Evolutionary conservation across 1,139 yeast species (phyloP).

Genomic region (Trichomonascaceae sp.): DNA sequence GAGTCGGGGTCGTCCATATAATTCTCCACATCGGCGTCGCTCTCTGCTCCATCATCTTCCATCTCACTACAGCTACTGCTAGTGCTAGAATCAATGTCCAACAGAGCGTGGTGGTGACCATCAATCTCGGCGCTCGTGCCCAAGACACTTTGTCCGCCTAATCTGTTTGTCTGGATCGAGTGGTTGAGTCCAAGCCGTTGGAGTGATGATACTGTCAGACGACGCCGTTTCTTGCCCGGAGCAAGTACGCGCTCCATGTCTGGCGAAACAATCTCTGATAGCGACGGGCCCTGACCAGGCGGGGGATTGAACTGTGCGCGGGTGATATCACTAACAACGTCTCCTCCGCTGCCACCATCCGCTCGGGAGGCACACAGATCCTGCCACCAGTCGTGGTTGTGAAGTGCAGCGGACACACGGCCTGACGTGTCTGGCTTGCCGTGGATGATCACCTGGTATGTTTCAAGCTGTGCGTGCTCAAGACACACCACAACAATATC

Average conservation of each 20-base stretch:
- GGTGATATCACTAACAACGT: too few species aligned
- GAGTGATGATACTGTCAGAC: constrained; percentile 24
- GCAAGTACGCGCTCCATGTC: constrained; percentile 8
- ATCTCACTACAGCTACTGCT: constrained; percentile 9
- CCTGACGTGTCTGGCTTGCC: constrained; percentile 34
- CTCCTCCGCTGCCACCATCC: not conserved
- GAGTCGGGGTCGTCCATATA: constrained; percentile 1
- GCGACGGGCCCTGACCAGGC: too few species aligned
- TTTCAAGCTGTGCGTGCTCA: constrained; percentile 41
- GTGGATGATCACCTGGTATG: constrained; percentile 65
- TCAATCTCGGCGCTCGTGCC: constrained; percentile 19
- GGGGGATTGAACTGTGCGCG: too few species aligned
- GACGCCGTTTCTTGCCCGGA: constrained; percentile 14
- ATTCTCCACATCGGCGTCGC: constrained; percentile 14
- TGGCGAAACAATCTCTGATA: constrained; percentile 4
- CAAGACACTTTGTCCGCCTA: constrained; percentile 27
- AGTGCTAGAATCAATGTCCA: too few species aligned
- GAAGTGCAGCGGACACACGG: constrained; percentile 28
- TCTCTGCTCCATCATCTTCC: constrained; percentile 11
- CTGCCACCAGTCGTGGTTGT: constrained; percentile 46
- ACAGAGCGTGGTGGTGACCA: constrained; percentile 1
- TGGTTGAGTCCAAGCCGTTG: constrained; percentile 66
- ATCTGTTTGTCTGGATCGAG: constrained; percentile 52
- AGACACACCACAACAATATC: constrained; percentile 59
- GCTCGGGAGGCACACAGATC: not conserved